A percentile compares a stretch with the other conserved stretches of the same genome.
phyloP scores from a whole-genome alignment of 495 filamentous ascomycete genomes.

The Penicillium goetzii region DNA sequence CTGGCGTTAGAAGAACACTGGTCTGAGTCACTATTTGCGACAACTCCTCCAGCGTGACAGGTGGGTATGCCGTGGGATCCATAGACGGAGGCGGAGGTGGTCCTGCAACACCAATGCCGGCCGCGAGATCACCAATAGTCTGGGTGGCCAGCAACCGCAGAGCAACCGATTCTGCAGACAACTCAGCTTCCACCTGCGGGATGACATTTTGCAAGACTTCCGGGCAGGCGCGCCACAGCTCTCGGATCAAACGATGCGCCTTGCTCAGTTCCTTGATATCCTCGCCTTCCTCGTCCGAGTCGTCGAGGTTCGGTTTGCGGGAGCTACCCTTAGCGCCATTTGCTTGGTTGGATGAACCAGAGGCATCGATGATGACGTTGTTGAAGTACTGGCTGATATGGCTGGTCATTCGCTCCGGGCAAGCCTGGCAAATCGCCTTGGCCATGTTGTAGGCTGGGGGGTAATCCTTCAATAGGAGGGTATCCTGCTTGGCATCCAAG shows the following conservation, averaged over 20 bases:
- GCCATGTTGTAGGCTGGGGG: slow-evolving; percentile 96
- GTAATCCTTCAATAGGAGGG: slow-evolving; percentile 78
- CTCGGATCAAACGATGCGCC: slow-evolving; percentile 84
- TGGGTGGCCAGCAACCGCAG: slow-evolving; percentile 86
- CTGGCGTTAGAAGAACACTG: slow-evolving; percentile 73
- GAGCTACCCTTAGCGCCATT: slow-evolving; percentile 51
- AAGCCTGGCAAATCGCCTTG: slow-evolving; percentile 88
- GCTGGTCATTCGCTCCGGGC: slow-evolving; percentile 89
- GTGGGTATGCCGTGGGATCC: slow-evolving; percentile 81
- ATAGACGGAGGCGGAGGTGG: slow-evolving; percentile 71
- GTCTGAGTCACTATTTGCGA: slow-evolving; percentile 53
- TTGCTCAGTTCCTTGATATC: slow-evolving; percentile 87
- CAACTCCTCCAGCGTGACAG: slow-evolving; percentile 66
- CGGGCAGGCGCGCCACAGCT: slow-evolving; percentile 92
- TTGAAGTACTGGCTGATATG: slow-evolving; percentile 96
- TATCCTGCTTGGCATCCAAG: slow-evolving; percentile 74
- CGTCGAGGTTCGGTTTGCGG: slow-evolving; percentile 60
- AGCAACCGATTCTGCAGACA: slow-evolving; percentile 85
- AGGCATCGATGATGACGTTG: slow-evolving; percentile 89
- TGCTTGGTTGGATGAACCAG: slow-evolving; percentile 47
- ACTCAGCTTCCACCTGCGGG: slow-evolving; percentile 89
- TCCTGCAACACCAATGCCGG: slow-evolving; percentile 88
- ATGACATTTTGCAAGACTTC: slow-evolving; percentile 90
- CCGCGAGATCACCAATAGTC: slow-evolving; percentile 90
- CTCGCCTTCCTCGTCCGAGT: slow-evolving; percentile 79